A percentile compares a stretch with the other conserved stretches of the same genome.
These are phyloP conservation scores for Lachancea quebecensis DNA, from an alignment of 805 yeast species.

Conservation along the genomic window DNA sequence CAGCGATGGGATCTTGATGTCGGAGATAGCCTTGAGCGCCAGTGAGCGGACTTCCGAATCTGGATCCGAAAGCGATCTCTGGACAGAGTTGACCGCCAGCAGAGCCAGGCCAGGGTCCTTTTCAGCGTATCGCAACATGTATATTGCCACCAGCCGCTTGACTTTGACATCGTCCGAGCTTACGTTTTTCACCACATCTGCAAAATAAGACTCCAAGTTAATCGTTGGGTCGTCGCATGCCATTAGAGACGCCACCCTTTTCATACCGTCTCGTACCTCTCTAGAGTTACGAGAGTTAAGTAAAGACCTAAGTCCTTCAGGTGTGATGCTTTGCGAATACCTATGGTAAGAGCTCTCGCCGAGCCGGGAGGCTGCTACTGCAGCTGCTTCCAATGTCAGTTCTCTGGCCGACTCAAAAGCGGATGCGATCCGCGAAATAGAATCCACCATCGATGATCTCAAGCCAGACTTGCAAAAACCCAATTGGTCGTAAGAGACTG, in stretches of 20 bases:
- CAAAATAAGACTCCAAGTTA: slow-evolving; percentile 49
- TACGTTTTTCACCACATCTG: slow-evolving; percentile 84
- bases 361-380: slow-evolving; percentile 60
- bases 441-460: slow-evolving; percentile 40
- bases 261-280: slow-evolving; percentile 55
- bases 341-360: slow-evolving; percentile 52
- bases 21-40: slow-evolving; percentile 72
- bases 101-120: slow-evolving; percentile 84
- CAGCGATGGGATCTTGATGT: slow-evolving; percentile 75
- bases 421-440: slow-evolving; percentile 56
- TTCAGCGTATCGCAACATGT: slow-evolving; percentile 71
- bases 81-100: slow-evolving; percentile 84
- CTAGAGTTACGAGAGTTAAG: slow-evolving; percentile 65
- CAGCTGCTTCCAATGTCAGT: slow-evolving; percentile 76
- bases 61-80: slow-evolving; percentile 68
- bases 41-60: slow-evolving; percentile 62
- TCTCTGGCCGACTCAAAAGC: slow-evolving; percentile 76
- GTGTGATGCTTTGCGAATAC: slow-evolving; percentile 39
- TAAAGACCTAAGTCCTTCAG: slow-evolving; percentile 57
- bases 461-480: too few relatives aligned
- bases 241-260: slow-evolving; percentile 43
- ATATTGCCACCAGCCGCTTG: slow-evolving; percentile 69
- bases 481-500: too few relatives aligned
- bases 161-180: slow-evolving; percentile 59
- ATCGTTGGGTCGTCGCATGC: slow-evolving; percentile 35